These are phyloP conservation scores for Dalbergia oliveri DNA, from an alignment of 306 rosid species.

Conservation along the genomic window DNA sequence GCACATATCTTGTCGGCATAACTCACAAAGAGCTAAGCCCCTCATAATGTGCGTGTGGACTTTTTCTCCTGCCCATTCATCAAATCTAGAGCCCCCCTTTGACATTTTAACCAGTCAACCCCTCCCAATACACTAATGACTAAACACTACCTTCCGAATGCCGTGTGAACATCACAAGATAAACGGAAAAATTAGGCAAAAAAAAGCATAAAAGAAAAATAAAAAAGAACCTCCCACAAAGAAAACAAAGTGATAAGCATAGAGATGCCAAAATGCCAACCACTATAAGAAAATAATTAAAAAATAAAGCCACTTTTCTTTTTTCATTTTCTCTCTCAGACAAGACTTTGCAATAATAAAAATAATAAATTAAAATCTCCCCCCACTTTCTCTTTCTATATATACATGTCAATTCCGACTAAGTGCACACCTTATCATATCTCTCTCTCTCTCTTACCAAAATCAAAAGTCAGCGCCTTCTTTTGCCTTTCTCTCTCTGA, in stretches of 20 bases:
- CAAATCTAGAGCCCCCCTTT: constrained; percentile 49
- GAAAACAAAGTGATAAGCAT: constrained; percentile 35
- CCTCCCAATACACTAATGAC: constrained; percentile 24
- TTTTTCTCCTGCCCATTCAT: constrained; percentile 26
- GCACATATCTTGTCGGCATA: constrained; percentile 46
- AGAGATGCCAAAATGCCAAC: constrained; percentile 61
- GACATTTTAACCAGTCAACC: constrained; percentile 56
- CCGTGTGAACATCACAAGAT: no score
- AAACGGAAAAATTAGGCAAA: not conserved
- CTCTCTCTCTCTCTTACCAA: constrained; percentile 41
- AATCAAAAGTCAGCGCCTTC: constrained; percentile 66
- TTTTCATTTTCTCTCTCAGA: constrained; percentile 2
- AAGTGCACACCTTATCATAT: constrained; percentile 35
- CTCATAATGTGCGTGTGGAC: constrained; percentile 53
- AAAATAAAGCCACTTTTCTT: not conserved
- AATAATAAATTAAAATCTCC: not conserved
- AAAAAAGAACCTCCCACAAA: not conserved
- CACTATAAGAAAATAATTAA: not conserved
- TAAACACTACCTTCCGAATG: not conserved
- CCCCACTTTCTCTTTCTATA: constrained; percentile 48
- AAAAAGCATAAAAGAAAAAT: not conserved
- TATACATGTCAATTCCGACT: constrained; percentile 50
- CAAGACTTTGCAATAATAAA: constrained; percentile 29
- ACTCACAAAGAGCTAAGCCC: constrained; percentile 18
- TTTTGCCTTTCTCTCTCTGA: constrained; percentile 54